Evolutionary conservation across 1,284 basidiomycete genomes (phyloP).

Genomic region (Sporisorium graminicola): DNA sequence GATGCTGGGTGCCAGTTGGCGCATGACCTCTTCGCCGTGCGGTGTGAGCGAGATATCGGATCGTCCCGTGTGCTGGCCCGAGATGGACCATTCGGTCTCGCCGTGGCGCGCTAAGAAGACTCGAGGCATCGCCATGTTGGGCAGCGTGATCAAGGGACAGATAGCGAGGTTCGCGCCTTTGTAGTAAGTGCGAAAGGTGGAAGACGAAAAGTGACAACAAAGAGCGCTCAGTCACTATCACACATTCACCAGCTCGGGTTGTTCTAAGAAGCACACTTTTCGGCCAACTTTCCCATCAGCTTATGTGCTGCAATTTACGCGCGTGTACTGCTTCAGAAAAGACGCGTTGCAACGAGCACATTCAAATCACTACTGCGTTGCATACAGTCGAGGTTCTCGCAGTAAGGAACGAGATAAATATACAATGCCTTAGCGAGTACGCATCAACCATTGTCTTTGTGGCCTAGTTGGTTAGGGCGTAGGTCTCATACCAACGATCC

Average conservation of each 20-base stretch:
- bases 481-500: slow-evolving; percentile 53
- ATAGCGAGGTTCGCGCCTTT: neutral
- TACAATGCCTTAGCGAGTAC: too few relatives aligned
- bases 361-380: too few relatives aligned
- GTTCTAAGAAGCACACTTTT: neutral
- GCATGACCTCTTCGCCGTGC: slow-evolving; percentile 63
- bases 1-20: slow-evolving; percentile 57
- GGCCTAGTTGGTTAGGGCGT: slow-evolving; percentile 56
- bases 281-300: neutral
- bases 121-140: slow-evolving; percentile 61
- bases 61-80: slow-evolving; percentile 66
- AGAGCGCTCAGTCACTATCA: neutral
- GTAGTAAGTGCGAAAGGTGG: too few relatives aligned
- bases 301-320: neutral
- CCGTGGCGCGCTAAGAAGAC: slow-evolving; percentile 67
- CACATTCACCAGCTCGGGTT: neutral
- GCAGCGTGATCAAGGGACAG: neutral
- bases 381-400: too few relatives aligned
- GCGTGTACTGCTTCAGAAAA: neutral
- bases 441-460: slow-evolving; percentile 24
- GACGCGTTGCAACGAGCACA: neutral
- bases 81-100: slow-evolving; percentile 68
- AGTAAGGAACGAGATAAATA: too few relatives aligned
- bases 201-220: neutral
- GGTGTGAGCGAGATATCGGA: slow-evolving; percentile 64